These are phyloP conservation scores for Pezicula neosporulosa DNA, from an alignment of 2,329 filamentous ascomycete genomes.

Conservation along the genomic window DNA sequence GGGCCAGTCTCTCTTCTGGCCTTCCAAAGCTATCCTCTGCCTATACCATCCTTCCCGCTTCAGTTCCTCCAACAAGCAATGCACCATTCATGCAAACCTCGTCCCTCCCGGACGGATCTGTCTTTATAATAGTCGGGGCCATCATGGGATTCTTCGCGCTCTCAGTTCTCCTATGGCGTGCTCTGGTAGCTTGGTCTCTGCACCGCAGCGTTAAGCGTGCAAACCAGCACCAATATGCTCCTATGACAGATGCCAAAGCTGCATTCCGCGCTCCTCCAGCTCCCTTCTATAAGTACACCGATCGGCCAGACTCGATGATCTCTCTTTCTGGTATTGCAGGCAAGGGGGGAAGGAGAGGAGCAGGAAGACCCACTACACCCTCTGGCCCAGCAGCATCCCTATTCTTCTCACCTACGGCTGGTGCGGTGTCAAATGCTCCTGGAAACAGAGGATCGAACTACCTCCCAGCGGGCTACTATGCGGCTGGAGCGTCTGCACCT, in stretches of 20 bases:
- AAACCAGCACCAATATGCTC: constrained; percentile 67
- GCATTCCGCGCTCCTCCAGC: constrained; percentile 51
- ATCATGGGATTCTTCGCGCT: constrained; percentile 80
- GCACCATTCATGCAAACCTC: constrained; percentile 93
- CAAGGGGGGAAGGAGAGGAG: constrained; percentile 26
- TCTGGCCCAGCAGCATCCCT: constrained; percentile 40
- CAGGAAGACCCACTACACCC: constrained; percentile 32
- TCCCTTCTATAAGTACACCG: constrained; percentile 63
- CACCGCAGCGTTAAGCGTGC: constrained; percentile 88
- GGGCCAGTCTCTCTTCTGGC: constrained; percentile 11
- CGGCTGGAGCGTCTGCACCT: constrained; percentile 48
- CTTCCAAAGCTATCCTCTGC: constrained; percentile 54
- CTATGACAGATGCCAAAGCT: constrained; percentile 59
- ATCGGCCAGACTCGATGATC: constrained; percentile 38
- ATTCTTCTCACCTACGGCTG: constrained; percentile 94
- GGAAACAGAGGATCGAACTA: constrained; percentile 72
- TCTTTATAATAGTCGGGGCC: constrained; percentile 93
- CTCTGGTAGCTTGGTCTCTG: constrained; percentile 82
- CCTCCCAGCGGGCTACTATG: constrained; percentile 88
- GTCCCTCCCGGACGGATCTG: constrained; percentile 81
- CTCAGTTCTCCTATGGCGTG: constrained; percentile 84
- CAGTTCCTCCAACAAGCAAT: constrained; percentile 76
- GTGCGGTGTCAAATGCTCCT: constrained; percentile 47
- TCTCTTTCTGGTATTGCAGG: constrained; percentile 23
- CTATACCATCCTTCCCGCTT: constrained; percentile 65